Base-by-base conservation (phyloP, 768 basidiomycete species). In the Termitomyces sp. region DNA sequence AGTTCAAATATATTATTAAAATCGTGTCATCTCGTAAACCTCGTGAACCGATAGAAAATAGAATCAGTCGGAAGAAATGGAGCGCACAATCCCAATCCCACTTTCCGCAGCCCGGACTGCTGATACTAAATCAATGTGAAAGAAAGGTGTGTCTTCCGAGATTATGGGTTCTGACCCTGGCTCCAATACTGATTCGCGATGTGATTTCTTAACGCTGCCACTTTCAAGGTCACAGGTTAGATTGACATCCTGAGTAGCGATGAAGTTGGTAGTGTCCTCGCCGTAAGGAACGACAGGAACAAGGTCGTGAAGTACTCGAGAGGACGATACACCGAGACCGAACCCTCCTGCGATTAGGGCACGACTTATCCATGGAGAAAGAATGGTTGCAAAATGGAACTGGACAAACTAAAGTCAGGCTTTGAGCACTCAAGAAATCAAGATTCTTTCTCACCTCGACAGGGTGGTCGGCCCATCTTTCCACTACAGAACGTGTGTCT, bases 341-440 rank as follows among this genome's bases (percentile, higher is more conserved):
- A 98, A 98, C 2, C 93, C 93, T 58, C 89, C 95, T 4, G 94
- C 92, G 48, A 93, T 74, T 35, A 95, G 80, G 5, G 92, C 91
- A 51, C 95, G 88, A 55, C 89, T 84, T 58, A 93, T 91, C 96
- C 95, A 99, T 0, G 94, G 94, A 1, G 92, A 94, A 55, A 95
- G 83, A 36, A 98, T 78, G 36, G 90, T 85, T 5, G 92, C 88
- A 69, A 99, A 99, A 75, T 98, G 96, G 80, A 97, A 98, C 82
- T 93, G 69, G 43, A 33, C 54, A 53, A 10, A 43, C 36, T 43
- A 20, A 50, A 58, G n/a, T 43, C 40, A 18, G 22, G 20, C 16
- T 26, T 24, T 26, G n/a, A 14, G 8, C 26, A 35, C 24, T 4
- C 20, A 24, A 24, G 10, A 58, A 44, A 38, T 13, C 18, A 26